phyloP scores from a whole-genome alignment of 2,329 filamentous ascomycete genomes.

The Colletotrichum somersetense region DNA sequence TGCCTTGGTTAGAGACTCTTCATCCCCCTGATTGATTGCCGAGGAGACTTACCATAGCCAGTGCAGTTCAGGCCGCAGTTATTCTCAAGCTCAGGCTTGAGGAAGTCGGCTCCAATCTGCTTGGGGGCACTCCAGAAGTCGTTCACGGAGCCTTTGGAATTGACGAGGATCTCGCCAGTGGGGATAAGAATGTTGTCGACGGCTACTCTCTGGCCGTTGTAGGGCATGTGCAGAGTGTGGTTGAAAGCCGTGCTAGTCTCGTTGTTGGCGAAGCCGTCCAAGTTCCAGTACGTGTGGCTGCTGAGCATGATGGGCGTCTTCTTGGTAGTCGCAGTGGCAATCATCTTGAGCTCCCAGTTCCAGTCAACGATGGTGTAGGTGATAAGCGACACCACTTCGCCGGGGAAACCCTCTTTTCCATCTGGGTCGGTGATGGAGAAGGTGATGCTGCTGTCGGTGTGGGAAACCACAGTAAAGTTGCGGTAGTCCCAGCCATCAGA shows the following conservation, averaged over 20 bases:
- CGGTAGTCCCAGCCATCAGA: conserved; percentile 81
- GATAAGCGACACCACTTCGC: conserved; percentile 79
- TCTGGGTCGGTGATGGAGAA: conserved; percentile 81
- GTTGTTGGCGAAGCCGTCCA: conserved; percentile 83
- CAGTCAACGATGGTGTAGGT: conserved; percentile 77
- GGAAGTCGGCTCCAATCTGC: conserved; percentile 78
- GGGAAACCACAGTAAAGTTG: conserved; percentile 81
- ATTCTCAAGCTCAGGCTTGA: conserved; percentile 70
- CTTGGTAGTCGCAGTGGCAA: conserved; percentile 77
- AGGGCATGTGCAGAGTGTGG: conserved; percentile 80
- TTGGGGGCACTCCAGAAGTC: conserved; percentile 88
- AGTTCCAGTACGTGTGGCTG: conserved; percentile 83
- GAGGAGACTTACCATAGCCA: conserved; percentile 76
- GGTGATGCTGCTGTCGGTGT: conserved; percentile 76
- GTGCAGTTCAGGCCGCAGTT: conserved; percentile 87
- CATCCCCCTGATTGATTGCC: neutral
- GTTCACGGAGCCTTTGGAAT: conserved; percentile 75
- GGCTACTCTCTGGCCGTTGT: conserved; percentile 76
- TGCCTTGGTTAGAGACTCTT: conserved; percentile 46
- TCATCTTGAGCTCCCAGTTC: conserved; percentile 80
- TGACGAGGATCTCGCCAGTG: conserved; percentile 80
- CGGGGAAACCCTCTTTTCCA: conserved; percentile 82
- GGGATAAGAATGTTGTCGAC: conserved; percentile 81
- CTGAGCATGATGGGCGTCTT: conserved; percentile 88
- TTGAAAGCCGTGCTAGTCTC: conserved; percentile 75